These are phyloP conservation scores for Potentilla sterilis DNA, from an alignment of 306 rosid genomes.

Conservation along the genomic window DNA sequence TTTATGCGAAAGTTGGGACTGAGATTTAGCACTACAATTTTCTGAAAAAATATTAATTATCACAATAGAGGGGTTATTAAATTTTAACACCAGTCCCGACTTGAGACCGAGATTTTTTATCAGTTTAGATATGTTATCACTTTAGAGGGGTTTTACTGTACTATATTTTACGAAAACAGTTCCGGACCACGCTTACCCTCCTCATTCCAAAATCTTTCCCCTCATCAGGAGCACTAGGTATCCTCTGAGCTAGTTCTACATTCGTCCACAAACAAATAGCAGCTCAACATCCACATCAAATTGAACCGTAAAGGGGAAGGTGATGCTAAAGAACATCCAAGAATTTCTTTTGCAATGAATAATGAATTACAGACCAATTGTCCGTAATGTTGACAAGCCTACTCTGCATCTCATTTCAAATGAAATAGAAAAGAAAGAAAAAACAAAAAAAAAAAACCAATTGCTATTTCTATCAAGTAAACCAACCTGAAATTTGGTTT, in stretches of 20 bases:
- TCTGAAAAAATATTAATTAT: no score
- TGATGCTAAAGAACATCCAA: not conserved
- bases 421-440: not conserved
- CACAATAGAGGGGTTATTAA: no score
- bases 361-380: not conserved
- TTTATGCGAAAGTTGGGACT: no score
- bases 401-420: not conserved
- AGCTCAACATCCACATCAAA: not conserved
- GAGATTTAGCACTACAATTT: no score
- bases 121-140: no score
- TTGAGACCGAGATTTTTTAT: no score
- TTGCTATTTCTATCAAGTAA: not conserved
- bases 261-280: not conserved
- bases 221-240: not conserved
- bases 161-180: no score
- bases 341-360: slow-evolving; percentile 11
- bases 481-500: not conserved
- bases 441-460: not conserved
- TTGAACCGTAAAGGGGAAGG: not conserved
- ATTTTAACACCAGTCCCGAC: no score
- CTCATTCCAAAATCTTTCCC: not conserved
- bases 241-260: not conserved
- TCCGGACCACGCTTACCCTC: not conserved
- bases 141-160: no score
- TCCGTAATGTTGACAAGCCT: not conserved